These are phyloP conservation scores for Plasmodium inui DNA, from an alignment of 169 alveolate species.

Conservation along the genomic window DNA sequence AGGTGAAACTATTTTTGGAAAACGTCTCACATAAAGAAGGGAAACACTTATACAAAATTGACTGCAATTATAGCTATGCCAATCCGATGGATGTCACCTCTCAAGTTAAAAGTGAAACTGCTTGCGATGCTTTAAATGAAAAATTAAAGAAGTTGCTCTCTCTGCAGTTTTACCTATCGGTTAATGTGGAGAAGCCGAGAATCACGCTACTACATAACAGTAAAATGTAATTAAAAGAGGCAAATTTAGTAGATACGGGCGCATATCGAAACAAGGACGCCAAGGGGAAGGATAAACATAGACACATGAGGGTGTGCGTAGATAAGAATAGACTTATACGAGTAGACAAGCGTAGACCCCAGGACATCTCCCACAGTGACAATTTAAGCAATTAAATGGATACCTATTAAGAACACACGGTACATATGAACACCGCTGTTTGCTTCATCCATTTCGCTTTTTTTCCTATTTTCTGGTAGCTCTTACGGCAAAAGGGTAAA, in stretches of 20 bases:
- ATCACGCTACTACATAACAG: slow-evolving; percentile 22
- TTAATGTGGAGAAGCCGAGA: slow-evolving; percentile 37
- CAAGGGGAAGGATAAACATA: background rate
- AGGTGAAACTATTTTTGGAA: slow-evolving; percentile 36
- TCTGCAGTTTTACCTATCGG: slow-evolving; percentile 39
- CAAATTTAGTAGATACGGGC: background rate
- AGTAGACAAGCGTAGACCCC: background rate
- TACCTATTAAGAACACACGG: background rate
- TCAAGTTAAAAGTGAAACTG: background rate
- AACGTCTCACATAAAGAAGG: slow-evolving; percentile 52
- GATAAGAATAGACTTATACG: background rate
- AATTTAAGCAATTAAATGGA: background rate
- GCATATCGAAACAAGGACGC: background rate
- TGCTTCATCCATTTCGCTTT: background rate
- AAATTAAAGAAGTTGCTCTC: slow-evolving; percentile 15
- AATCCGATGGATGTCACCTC: background rate
- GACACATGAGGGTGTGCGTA: background rate
- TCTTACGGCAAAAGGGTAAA: slow-evolving; percentile 14
- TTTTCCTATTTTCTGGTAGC: slow-evolving; percentile 17
- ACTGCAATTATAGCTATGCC: slow-evolving; percentile 37
- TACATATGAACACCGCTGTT: background rate
- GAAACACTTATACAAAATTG: slow-evolving; percentile 21
- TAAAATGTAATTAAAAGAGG: slow-evolving; percentile 37
- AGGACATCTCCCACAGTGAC: background rate
- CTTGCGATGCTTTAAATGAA: slow-evolving; percentile 7